Base-by-base conservation (phyloP, 1,284 basidiomycete species). In the Leccinum insolens region DNA sequence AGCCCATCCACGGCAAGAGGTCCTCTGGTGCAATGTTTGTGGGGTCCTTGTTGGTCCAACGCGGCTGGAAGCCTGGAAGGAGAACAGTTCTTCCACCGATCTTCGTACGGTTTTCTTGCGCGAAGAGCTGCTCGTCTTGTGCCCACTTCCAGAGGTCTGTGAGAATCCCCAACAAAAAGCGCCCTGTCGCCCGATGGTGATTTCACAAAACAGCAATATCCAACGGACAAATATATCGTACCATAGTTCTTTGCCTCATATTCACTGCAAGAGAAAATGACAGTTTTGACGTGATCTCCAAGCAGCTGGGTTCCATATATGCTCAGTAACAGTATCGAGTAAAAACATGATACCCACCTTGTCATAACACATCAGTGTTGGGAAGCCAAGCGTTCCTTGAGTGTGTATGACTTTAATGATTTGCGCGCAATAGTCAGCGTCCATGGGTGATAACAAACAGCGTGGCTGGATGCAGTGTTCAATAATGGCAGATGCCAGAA, bases 161-260 rank as follows among this genome's bases (percentile, higher is more conserved):
- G 69, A 97, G 82, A 65, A 96, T 86, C 4, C 92, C 91, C 39
- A 88, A 83, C 41, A 99, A 81, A 81, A 97, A 98, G 49, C 93
- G 93, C 28, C 94, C 94, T 94, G 41, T 52, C 12, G 58, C 69
- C 63, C 61, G 41, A 58, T 22, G 31, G 22, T 39, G 5, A 39
- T 28, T 63, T 62, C 28, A 62, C 41, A 39, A 71, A 39, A 57
- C 12, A 39, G 7, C 20, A 25, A 37, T 61, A 58, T n/a, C 60
- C 20, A 55, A 28, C 8, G n/a, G 7, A 62, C 17, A 65, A 70
- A 49, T 52, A 62, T 20, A 49, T 63, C 82, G 62, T 73, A 93
- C 95, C 96, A 75, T 96, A 96, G 80, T 98, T 99, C 66, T 93
- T 89, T 7, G 96, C 96, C 80, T 99, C 97, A 73, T 94, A 95